Percentiles rank a stretch among this genome's conserved stretches.
Evolutionary conservation across 1,139 yeast species (phyloP).

Genomic region (Diutina catenulata): DNA sequence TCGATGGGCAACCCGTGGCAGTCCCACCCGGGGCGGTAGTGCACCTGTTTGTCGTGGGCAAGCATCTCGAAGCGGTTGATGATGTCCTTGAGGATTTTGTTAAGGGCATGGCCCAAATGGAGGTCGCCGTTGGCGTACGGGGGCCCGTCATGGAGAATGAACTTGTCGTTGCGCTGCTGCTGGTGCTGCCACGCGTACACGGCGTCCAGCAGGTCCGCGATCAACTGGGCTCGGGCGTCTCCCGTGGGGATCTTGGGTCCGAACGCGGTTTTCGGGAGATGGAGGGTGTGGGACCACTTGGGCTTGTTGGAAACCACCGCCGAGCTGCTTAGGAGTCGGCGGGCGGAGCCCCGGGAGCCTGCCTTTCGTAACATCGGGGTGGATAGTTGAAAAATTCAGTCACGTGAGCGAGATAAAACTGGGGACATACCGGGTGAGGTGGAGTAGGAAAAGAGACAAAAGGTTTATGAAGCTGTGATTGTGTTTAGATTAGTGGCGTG

Average conservation of each 20-base stretch:
- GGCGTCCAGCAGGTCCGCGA: slow-evolving; percentile 17
- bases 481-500: no score
- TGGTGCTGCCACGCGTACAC: slow-evolving; percentile 25
- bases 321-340: no score
- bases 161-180: slow-evolving; percentile 19
- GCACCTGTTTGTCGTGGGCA: slow-evolving; percentile 42
- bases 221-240: slow-evolving; percentile 15
- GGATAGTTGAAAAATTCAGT: no score
- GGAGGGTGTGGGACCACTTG: slow-evolving; percentile 15
- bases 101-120: slow-evolving; percentile 89
- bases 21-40: slow-evolving; percentile 94
- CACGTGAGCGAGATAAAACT: no score
- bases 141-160: slow-evolving; percentile 90
- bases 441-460: no score
- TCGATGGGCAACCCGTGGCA: slow-evolving; percentile 98
- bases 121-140: slow-evolving; percentile 95
- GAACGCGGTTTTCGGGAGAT: slow-evolving; percentile 29
- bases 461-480: no score
- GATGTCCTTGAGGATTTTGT: slow-evolving; percentile 80
- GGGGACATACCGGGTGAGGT: no score
- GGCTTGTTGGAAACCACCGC: no score
- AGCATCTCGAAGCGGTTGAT: slow-evolving; percentile 62
- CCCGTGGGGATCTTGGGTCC: slow-evolving; percentile 31
- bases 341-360: no score
- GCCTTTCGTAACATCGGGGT: no score